These are phyloP conservation scores for Triticum urartu DNA, from an alignment of 176 grass and related monocot genomes.

Conservation along the genomic window DNA sequence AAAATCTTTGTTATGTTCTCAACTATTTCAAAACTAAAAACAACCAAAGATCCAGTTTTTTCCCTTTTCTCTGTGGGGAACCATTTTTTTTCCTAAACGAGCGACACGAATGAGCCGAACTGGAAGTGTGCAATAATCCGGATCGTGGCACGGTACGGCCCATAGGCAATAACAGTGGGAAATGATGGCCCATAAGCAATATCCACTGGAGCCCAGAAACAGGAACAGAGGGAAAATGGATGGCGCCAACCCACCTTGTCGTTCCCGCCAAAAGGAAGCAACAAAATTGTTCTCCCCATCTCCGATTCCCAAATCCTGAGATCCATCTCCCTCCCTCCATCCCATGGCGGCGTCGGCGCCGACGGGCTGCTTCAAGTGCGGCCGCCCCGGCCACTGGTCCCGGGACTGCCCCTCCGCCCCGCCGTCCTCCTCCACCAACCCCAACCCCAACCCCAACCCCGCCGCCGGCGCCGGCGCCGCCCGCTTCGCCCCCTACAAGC, in stretches of 20 bases:
- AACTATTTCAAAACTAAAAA: too few relatives aligned
- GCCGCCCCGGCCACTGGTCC: conserved; percentile 69
- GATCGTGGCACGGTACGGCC: too few relatives aligned
- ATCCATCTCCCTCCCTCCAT: background rate
- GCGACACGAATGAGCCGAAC: too few relatives aligned
- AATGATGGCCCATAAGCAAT: background rate
- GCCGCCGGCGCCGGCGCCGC: background rate
- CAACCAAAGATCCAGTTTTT: too few relatives aligned
- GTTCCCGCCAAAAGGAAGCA: background rate
- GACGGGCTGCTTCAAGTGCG: conserved; percentile 51
- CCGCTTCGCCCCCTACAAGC: background rate
- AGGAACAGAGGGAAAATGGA: background rate
- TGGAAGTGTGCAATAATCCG: too few relatives aligned
- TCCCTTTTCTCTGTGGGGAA: too few relatives aligned
- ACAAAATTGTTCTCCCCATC: background rate
- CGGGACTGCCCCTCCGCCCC: conserved; percentile 69
- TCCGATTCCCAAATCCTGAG: background rate
- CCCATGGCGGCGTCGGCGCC: conserved; percentile 47
- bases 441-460: background rate
- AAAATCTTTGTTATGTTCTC: too few relatives aligned
- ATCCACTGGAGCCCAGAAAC: background rate
- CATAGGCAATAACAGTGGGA: too few relatives aligned
- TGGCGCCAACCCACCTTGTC: background rate
- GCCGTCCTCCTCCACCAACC: conserved; percentile 19
- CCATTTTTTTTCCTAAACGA: too few relatives aligned